Conservation (phyloP, 306 rosid species). For the Lagenaria siceraria region DNA sequence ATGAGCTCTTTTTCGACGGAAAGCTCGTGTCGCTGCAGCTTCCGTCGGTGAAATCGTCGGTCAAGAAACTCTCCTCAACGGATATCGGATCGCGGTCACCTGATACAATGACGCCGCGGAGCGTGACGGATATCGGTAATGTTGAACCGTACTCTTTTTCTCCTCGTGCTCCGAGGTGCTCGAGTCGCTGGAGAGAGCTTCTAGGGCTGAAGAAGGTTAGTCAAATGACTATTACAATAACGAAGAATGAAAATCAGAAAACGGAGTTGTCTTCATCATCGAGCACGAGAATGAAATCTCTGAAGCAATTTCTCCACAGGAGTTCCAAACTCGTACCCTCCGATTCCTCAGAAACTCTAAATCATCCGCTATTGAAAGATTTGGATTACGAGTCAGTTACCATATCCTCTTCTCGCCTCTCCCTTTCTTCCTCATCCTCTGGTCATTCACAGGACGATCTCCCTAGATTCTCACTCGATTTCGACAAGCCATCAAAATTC, state of each 20-base stretch:
- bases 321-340: slow-evolving; percentile 35
- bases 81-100: slow-evolving; percentile 19
- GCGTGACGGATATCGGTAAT: slow-evolving; percentile 16
- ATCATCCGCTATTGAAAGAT: slow-evolving; percentile 44
- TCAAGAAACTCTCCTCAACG: neutral
- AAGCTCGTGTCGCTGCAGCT: slow-evolving; percentile 73
- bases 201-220: slow-evolving; percentile 57
- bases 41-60: slow-evolving; percentile 22
- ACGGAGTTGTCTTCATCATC: slow-evolving; percentile 21
- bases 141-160: slow-evolving; percentile 55
- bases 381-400: slow-evolving; percentile 56
- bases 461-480: slow-evolving; percentile 60
- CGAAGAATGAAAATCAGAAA: slow-evolving; percentile 30
- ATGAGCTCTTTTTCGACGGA: slow-evolving; percentile 80
- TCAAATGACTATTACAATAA: slow-evolving; percentile 18
- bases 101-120: slow-evolving; percentile 19
- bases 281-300: slow-evolving; percentile 19
- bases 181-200: slow-evolving; percentile 84
- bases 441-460: slow-evolving; percentile 85
- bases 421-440: slow-evolving; percentile 78
- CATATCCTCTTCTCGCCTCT: slow-evolving; percentile 56
- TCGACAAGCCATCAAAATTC: slow-evolving; percentile 34
- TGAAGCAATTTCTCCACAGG: slow-evolving; percentile 58
- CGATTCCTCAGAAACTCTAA: slow-evolving; percentile 27
- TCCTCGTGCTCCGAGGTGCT: slow-evolving; percentile 86